A percentile compares a stretch with the other conserved stretches of the same genome.
Conservation (phyloP, 192 early-diverging fungal species). For the Entophlyctis luteolus region DNA sequence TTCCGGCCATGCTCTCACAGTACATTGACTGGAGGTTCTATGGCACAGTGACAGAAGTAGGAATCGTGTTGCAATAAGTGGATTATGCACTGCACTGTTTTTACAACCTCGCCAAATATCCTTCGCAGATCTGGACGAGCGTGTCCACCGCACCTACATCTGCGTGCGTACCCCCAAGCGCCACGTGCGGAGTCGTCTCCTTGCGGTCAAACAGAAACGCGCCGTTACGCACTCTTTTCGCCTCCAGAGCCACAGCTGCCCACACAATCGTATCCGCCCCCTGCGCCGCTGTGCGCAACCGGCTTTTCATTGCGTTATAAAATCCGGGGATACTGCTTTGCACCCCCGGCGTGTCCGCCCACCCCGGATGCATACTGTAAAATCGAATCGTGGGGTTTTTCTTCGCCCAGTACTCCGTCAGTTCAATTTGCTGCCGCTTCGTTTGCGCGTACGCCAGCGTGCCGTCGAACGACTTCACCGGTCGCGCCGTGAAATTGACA, state of each 20-base stretch:
- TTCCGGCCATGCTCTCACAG: too few relatives aligned
- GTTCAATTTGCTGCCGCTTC: constrained; percentile 33
- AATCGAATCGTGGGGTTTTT: constrained; percentile 21
- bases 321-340: constrained; percentile 15
- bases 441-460: constrained; percentile 26
- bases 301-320: constrained; percentile 2
- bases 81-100: too few relatives aligned
- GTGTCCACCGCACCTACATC: constrained; percentile 14
- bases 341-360: constrained; percentile 32
- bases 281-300: constrained; percentile 22
- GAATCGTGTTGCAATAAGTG: too few relatives aligned
- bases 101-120: not conserved
- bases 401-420: constrained; percentile 28
- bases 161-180: constrained; percentile 12
- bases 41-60: too few relatives aligned
- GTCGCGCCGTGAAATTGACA: not conserved
- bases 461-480: constrained; percentile 9
- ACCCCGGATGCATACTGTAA: constrained; percentile 28
- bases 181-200: constrained; percentile 18
- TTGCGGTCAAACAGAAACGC: constrained; percentile 32
- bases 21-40: too few relatives aligned
- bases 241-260: constrained; percentile 23
- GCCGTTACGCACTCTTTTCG: constrained; percentile 1
- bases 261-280: constrained; percentile 40
- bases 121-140: constrained; percentile 12